These are phyloP conservation scores for Cronartium ribicola DNA, from an alignment of 1,284 basidiomycete species.

Conservation along the genomic window DNA sequence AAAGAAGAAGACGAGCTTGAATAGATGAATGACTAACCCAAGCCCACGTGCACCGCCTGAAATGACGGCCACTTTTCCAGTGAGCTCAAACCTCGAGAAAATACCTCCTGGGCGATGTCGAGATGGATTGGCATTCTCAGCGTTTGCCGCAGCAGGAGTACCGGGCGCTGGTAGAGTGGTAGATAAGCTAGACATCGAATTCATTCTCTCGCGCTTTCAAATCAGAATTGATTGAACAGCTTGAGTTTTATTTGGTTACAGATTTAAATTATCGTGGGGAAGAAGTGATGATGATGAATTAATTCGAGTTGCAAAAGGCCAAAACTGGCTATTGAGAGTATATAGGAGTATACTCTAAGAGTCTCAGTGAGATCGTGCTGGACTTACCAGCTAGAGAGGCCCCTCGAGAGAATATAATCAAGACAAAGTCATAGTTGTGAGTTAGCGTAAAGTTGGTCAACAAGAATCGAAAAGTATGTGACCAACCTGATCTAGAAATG, in stretches of 20 bases:
- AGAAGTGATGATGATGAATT: no score
- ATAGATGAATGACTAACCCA: constrained; percentile 15
- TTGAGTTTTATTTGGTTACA: background rate
- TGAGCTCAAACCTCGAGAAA: constrained; percentile 36
- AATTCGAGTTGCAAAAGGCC: no score
- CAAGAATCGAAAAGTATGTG: no score
- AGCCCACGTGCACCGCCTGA: constrained; percentile 41
- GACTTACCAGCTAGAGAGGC: no score
- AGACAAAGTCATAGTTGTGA: no score
- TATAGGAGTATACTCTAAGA: no score
- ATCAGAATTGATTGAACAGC: background rate
- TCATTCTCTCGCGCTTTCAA: background rate
- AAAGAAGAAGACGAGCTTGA: background rate
- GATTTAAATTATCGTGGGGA: no score
- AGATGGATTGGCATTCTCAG: background rate
- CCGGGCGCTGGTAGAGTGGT: constrained; percentile 1
- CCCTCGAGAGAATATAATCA: no score
- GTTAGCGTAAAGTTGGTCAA: no score
- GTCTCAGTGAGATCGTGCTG: no score
- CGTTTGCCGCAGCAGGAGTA: background rate
- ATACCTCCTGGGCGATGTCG: constrained; percentile 34
- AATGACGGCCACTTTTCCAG: constrained; percentile 41
- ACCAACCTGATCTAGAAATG: no score
- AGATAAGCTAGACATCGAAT: constrained; percentile 5
- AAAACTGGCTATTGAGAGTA: no score